Base-by-base conservation (phyloP, 371 early-diverging fungal species). In the Apophysomyces elegans region DNA sequence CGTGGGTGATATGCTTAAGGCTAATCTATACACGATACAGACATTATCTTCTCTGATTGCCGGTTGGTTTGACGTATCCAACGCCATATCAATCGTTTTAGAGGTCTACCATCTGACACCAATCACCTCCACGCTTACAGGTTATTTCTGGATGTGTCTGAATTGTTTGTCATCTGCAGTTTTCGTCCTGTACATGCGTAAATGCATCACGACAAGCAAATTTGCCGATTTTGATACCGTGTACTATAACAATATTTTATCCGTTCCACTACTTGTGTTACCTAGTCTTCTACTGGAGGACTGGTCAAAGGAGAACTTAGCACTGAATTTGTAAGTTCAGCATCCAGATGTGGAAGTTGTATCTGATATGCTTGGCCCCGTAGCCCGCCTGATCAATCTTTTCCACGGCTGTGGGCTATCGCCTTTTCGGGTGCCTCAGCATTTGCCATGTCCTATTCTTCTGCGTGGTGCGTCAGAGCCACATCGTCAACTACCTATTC, bases 181-280 rank as follows among this genome's bases (percentile, higher is more conserved):
- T 11, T 99, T 94, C 83, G 91, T 95, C 7, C 81, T 99, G 58
- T 88, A 91, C 66, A 91, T 99, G 91, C 94, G 97, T 74, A 84
- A 88, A 69, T 85, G 89, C 58, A 94, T 98, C 74, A 91, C 90
- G 77, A 76, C 86, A 62, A 91, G 94, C 59, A 88, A 87, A 63
- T 95, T 96, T 67, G 93, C 93, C 74, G 96, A 97, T 74, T 94
- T 93, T 71, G 99, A 99, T 73, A 96, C 98, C 0, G 97, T 99
- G n/a, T 98, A 91, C 74, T 99, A 94, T 78, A 96, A 98, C 84
- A 99, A 97, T 72, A 62, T 94, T 37, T 76, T 99, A 18, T 91
- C 96, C 0, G 82, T 95, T 56, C 99, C 99, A 3, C 78, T 98
- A 14, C 89, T 98, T 65, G 61, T 93, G 2, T 61, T 91, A 14